A percentile compares a stretch with the other conserved stretches of the same genome.
Evolutionary conservation across 2,329 filamentous ascomycete genomes (phyloP).

Genomic region (Cladosporium velox): DNA sequence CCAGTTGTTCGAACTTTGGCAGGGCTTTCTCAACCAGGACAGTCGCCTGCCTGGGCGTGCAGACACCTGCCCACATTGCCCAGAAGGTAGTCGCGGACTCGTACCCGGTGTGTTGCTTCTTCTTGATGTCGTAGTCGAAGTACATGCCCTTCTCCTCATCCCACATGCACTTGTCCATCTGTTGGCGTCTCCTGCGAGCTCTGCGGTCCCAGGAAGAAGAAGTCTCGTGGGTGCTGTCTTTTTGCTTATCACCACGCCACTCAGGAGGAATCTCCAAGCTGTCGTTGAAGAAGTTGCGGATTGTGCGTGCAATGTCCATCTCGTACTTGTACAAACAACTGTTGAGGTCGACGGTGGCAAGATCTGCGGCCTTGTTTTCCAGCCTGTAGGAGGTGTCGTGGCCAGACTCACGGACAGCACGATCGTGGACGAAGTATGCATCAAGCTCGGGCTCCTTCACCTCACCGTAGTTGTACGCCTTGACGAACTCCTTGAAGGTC

Average conservation of each 20-base stretch:
- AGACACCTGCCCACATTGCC: constrained; percentile 93
- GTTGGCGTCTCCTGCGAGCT: constrained; percentile 77
- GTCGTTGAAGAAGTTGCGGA: constrained; percentile 82
- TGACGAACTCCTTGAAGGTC: constrained; percentile 79
- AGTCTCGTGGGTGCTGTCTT: constrained; percentile 71
- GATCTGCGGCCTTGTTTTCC: constrained; percentile 80
- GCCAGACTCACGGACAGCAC: constrained; percentile 91
- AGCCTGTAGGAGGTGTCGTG: constrained; percentile 96
- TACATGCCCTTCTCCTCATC: constrained; percentile 91
- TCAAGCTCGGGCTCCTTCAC: constrained; percentile 86
- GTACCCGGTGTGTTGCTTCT: constrained; percentile 77
- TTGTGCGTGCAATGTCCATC: constrained; percentile 83
- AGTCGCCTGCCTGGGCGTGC: constrained; percentile 82
- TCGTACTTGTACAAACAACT: constrained; percentile 97
- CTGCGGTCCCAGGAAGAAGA: constrained; percentile 90
- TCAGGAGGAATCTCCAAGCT: constrained; percentile 78
- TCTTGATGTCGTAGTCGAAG: constrained; percentile 92
- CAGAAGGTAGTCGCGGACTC: constrained; percentile 94
- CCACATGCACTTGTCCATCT: constrained; percentile 93
- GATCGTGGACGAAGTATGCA: constrained; percentile 93
- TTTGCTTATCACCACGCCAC: constrained; percentile 68
- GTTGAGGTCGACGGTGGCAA: constrained; percentile 94
- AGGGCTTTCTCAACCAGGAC: constrained; percentile 77
- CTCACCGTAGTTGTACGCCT: constrained; percentile 78
- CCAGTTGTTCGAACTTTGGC: constrained; percentile 83